Percentiles rank a stretch among this genome's conserved stretches.
Evolutionary conservation across 805 yeast genomes (phyloP).

Genomic region (Sugiyamaella americana): DNA sequence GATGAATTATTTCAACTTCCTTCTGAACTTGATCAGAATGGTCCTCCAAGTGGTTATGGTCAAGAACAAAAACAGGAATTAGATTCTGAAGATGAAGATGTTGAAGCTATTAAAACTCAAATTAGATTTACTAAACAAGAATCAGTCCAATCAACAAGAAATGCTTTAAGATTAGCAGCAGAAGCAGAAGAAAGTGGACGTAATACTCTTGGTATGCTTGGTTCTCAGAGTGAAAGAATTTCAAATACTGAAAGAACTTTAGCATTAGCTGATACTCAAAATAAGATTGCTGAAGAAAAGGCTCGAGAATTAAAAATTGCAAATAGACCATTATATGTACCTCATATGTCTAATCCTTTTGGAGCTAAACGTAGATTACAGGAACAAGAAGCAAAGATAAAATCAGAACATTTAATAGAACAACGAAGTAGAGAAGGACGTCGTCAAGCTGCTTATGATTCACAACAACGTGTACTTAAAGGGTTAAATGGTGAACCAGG

Average conservation of each 20-base stretch:
- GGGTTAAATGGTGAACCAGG: conserved; percentile 36
- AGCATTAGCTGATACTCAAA: conserved; percentile 73
- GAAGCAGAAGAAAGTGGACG: conserved; percentile 69
- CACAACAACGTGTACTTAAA: conserved; percentile 62
- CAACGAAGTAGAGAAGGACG: conserved; percentile 57
- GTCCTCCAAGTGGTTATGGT: conserved; percentile 3
- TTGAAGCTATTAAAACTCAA: conserved; percentile 78
- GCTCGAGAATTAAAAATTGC: conserved; percentile 72
- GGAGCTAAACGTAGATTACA: conserved; percentile 69
- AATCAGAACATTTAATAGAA: conserved; percentile 54
- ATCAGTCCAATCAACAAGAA: conserved; percentile 77
- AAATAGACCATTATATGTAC: conserved; percentile 75
- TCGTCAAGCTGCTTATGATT: conserved; percentile 50
- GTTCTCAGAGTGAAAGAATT: conserved; percentile 85
- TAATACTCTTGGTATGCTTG: conserved; percentile 85
- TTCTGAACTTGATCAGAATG: conserved; percentile 19
- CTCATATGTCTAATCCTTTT: conserved; percentile 81
- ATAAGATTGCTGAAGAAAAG: conserved; percentile 73
- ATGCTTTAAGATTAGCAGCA: conserved; percentile 65
- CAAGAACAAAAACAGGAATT: conserved; percentile 15
- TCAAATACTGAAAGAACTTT: conserved; percentile 74
- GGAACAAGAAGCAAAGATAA: conserved; percentile 65
- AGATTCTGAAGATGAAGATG: conserved; percentile 69
- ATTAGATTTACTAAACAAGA: conserved; percentile 80
- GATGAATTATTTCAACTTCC: conserved; percentile 28